Base-by-base conservation (phyloP, 2,329 filamentous ascomycete genomes). In the Aureobasidium musti region DNA sequence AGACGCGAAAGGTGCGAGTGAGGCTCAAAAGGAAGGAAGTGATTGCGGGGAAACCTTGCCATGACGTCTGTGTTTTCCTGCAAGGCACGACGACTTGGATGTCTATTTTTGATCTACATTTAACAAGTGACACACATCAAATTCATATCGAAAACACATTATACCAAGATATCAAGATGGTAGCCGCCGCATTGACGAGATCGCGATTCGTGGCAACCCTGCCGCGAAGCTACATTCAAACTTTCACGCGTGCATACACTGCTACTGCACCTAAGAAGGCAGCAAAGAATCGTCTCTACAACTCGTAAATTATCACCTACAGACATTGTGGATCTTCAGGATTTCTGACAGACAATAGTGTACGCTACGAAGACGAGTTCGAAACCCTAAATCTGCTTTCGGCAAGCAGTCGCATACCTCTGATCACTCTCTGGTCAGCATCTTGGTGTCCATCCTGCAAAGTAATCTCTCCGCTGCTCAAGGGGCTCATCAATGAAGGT, bases 361-460 rank as follows among this genome's bases (percentile, higher is more conserved):
- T 83, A 54, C 81, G 82, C 63, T 76, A 74, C 37, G 80, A 81
- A 59, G 75, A 79, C 41, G 82, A 83, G 67, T 75, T 83, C 13
- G 76, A 81, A 64, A 82, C 77, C 5, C 78, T 84, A 8, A 79
- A 79, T 7, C 76, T 83, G 56, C 77, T 82, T 68, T 81, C 79
- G 19, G 78, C 81, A 11, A 79, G 77, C 69, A 77, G 74, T 14
- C 77, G 80, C 49, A 74, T 75, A 10, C 76, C 81, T 0, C 72
- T 84, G 0, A 77, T 84, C 52, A 84, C 82, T 0, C 73, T 83
- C 13, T 84, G 82, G 82, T 81, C 77, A 47, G 80, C 82, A 2
- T 78, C 78, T 3, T 84, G 80, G 79, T 81, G 79, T 68, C 72
- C 75, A 1, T 79, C 78, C 5, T 83, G 81, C 72, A 76, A 78